phyloP scores from a whole-genome alignment of 108 stramenopile species.

The Schizochytrium sp. region DNA sequence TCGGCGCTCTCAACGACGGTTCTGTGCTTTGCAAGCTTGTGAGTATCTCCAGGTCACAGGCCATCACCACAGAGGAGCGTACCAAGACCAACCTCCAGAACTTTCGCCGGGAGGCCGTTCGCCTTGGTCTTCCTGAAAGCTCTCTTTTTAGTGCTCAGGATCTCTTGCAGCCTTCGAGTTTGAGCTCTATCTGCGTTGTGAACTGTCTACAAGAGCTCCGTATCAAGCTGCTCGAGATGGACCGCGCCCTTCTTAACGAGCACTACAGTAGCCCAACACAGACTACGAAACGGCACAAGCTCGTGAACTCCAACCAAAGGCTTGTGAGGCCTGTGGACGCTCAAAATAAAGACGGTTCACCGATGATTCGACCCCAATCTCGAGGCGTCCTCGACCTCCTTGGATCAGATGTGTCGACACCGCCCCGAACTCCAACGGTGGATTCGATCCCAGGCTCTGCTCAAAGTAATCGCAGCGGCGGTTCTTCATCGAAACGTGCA shows the following conservation, averaged over 20 bases:
- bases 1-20: constrained; percentile 2
- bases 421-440: background rate
- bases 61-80: background rate
- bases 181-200: constrained; percentile 45
- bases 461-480: background rate
- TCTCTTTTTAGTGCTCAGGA: constrained; percentile 10
- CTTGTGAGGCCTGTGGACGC: constrained; percentile 21
- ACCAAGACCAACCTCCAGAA: constrained; percentile 9
- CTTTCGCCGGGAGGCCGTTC: background rate
- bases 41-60: background rate
- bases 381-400: constrained; percentile 13
- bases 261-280: constrained; percentile 42
- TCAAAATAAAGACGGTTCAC: background rate
- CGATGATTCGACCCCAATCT: constrained; percentile 21
- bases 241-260: constrained; percentile 57
- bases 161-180: constrained; percentile 32
- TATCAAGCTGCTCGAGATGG: constrained; percentile 49
- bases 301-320: background rate
- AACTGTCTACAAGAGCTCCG: constrained; percentile 59
- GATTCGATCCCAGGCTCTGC: background rate
- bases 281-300: background rate
- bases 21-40: constrained; percentile 40
- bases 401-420: background rate
- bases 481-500: constrained; percentile 37
- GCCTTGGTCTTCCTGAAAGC: constrained; percentile 1